Evolutionary conservation across 306 rosid genomes (phyloP).

Genomic region (Acmispon strigosus): DNA sequence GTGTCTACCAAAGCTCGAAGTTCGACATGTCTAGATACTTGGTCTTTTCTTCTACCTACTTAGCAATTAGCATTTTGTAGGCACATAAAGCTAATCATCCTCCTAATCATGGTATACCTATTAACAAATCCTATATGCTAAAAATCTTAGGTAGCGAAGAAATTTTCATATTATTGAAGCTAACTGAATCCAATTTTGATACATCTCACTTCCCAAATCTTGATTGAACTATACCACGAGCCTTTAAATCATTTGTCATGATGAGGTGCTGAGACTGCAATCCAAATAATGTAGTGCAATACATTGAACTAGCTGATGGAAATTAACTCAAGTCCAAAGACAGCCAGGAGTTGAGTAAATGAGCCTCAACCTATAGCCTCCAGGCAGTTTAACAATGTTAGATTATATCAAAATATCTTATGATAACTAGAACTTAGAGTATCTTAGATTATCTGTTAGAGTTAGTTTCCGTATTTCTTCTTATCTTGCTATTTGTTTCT

Average conservation of each 20-base stretch:
- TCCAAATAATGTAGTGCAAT: not conserved
- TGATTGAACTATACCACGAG: not conserved
- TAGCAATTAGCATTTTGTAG: too few relatives aligned
- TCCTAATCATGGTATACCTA: not conserved
- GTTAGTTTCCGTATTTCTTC: too few relatives aligned
- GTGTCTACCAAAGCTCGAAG: too few relatives aligned
- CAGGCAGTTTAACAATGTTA: not conserved
- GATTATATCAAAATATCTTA: too few relatives aligned
- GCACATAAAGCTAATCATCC: too few relatives aligned
- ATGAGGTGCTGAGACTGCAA: not conserved
- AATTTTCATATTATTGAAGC: not conserved
- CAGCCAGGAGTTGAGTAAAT: not conserved
- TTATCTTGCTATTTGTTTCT: too few relatives aligned
- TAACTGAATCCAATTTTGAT: not conserved
- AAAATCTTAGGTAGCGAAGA: not conserved
- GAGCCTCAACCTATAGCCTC: not conserved
- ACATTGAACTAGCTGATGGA: not conserved
- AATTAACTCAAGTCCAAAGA: not conserved
- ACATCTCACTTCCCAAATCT: not conserved
- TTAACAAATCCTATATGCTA: not conserved
- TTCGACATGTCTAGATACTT: too few relatives aligned
- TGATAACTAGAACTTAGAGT: too few relatives aligned
- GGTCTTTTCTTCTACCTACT: too few relatives aligned
- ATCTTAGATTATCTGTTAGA: too few relatives aligned
- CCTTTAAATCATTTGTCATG: not conserved